Evolutionary conservation across 2,329 filamentous ascomycete genomes (phyloP).

Genomic region (Seiridium unicorne): DNA sequence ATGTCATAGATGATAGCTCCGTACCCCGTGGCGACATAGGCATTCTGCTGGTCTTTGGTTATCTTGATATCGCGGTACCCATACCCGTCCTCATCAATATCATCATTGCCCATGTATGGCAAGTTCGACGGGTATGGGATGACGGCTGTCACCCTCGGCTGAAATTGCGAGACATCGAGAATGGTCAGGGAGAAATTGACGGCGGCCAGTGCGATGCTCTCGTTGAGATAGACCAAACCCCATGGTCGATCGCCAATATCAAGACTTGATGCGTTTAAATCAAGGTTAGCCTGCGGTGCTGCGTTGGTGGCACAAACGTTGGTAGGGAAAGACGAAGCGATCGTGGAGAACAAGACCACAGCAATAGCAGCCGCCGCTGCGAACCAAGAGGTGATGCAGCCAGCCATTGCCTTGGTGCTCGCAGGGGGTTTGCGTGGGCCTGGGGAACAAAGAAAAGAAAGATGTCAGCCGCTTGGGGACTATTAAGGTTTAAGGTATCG

Average conservation of each 20-base stretch:
- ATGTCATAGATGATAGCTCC: constrained; percentile 4
- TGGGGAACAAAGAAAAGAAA: too few species aligned
- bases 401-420: background rate
- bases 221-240: constrained; percentile 2
- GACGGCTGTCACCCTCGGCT: background rate
- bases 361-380: constrained; percentile 1
- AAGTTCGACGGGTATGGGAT: background rate
- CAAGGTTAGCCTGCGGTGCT: background rate
- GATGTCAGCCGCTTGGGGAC: too few species aligned
- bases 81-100: constrained; percentile 1
- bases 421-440: background rate
- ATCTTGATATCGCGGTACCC: constrained; percentile 1
- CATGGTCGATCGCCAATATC: background rate
- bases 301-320: constrained; percentile 6
- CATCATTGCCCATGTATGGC: background rate
- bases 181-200: constrained; percentile 4
- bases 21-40: constrained; percentile 2
- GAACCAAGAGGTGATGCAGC: background rate
- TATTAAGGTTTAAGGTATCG: too few species aligned
- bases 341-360: background rate
- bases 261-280: background rate
- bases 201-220: background rate
- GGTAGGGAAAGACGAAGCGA: background rate
- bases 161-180: background rate
- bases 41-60: background rate